Evolutionary conservation across 2,329 filamentous ascomycete species (phyloP), one percentile per base, ranked within the genome.

Genomic region (Stachybotrys echinatus): DNA sequence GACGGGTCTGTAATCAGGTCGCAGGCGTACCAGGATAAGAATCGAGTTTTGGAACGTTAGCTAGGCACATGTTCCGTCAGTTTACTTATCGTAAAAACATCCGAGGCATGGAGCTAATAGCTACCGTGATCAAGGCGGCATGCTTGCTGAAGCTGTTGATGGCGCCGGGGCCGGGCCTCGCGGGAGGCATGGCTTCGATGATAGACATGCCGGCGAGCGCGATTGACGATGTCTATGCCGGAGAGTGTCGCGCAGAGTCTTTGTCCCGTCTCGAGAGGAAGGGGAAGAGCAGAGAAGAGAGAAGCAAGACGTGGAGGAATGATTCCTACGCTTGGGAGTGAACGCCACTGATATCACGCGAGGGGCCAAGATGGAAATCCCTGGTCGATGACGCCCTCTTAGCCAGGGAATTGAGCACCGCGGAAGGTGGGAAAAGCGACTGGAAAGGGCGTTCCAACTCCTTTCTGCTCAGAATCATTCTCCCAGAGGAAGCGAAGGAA

Each of bases 21-120:
- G 20, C 6, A 31, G 27, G 66, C 70, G 57, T 73, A 87, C 83
- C 57, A 92, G 73, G 53, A 90, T 90, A 53, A 92, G 75, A 22
- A 84, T 85, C 7, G 87, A 90, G 65, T 92, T 92, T 73, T 92
- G 67, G 48, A 70, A 83, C 23, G 85, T 89, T 61, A 92, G 78
- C 88, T 92, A 61, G 34, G 19, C 44, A 12, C 43, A 19, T 47
- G 53, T 37, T 27, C 8, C 23, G 49, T 57, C 48, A 60, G 54
- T 49, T 55, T 40, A 14, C 27, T 34, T 34, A 2, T n/a, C n/a
- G n/a, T n/a, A 14, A 34, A 14, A 34, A 3, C 14, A 34, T 34
- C 2, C 10, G 27, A 14, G 27, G 14, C 14, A 3, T 3, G 27
- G 14, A 14, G 27, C 5, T 14, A 34, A 14, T 34, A 34, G 27